Evolutionary conservation across 2,329 filamentous ascomycete species (phyloP).

Genomic region (Neobulgaria alba): DNA sequence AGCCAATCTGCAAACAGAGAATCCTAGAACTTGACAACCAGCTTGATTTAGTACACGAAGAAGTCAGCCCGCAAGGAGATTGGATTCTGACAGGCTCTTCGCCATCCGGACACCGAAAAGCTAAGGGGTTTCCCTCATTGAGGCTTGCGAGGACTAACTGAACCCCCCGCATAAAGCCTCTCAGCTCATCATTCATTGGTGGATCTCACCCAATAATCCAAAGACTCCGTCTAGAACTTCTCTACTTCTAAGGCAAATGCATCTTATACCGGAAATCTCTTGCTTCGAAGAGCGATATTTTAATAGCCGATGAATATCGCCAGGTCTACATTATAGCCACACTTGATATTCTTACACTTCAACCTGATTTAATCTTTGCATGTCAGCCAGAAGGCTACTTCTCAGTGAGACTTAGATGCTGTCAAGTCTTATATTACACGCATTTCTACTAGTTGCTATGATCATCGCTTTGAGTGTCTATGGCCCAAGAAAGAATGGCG

Average conservation of each 20-base stretch:
- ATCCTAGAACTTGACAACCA: conserved; percentile 37
- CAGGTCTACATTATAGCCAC: neutral
- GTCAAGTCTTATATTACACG: conserved; percentile 9
- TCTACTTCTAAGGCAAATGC: neutral
- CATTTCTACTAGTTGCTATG: conserved; percentile 12
- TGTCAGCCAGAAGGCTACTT: conserved; percentile 7
- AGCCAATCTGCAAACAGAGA: conserved; percentile 39
- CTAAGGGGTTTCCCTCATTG: no score
- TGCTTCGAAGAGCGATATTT: neutral
- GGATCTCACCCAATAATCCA: conserved; percentile 37
- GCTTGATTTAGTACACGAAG: neutral
- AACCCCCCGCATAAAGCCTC: conserved; percentile 30
- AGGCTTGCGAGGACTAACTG: no score
- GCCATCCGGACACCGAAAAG: no score
- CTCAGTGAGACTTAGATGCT: conserved; percentile 10
- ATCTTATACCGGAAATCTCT: neutral
- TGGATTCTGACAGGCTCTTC: no score
- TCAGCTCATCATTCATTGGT: conserved; percentile 6
- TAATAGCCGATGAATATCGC: neutral
- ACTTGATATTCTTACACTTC: neutral
- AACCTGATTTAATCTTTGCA: conserved; percentile 6
- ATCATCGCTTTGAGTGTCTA: conserved; percentile 12
- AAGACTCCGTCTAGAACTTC: neutral
- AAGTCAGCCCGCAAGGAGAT: no score
- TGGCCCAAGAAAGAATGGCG: conserved; percentile 1